phyloP scores from a whole-genome alignment of 2,329 filamentous ascomycete species.

The Colletotrichum graminicola region DNA sequence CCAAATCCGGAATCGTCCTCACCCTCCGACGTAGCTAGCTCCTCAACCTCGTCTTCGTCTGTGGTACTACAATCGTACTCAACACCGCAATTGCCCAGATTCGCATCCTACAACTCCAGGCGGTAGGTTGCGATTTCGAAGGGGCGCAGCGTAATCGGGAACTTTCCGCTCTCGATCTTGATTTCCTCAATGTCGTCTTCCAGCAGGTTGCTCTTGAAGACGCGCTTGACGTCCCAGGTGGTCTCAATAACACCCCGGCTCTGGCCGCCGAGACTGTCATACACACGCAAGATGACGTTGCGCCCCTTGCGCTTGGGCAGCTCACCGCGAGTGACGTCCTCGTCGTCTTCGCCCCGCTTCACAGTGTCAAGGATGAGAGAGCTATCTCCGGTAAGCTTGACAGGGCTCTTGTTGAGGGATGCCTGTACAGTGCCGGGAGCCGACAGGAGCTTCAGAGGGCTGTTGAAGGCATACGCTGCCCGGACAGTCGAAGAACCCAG shows the following conservation, averaged over 20 bases:
- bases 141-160: slow-evolving; percentile 76
- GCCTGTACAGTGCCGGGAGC: slow-evolving; percentile 47
- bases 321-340: slow-evolving; percentile 74
- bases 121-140: slow-evolving; percentile 90
- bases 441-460: slow-evolving; percentile 73
- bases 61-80: slow-evolving; percentile 3
- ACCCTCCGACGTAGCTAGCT: not conserved
- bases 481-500: slow-evolving; percentile 81
- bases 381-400: slow-evolving; percentile 74
- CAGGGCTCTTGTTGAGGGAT: slow-evolving; percentile 57
- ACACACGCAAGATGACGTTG: slow-evolving; percentile 87
- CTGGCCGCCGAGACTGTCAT: slow-evolving; percentile 88
- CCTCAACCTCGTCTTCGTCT: slow-evolving; percentile 4
- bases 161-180: slow-evolving; percentile 61
- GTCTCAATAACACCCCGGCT: slow-evolving; percentile 78
- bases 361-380: slow-evolving; percentile 87
- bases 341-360: slow-evolving; percentile 93
- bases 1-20: not conserved
- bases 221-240: slow-evolving; percentile 78
- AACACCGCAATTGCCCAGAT: slow-evolving; percentile 33
- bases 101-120: slow-evolving; percentile 62
- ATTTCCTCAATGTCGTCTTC: slow-evolving; percentile 86
- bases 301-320: slow-evolving; percentile 76
- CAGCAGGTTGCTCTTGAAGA: slow-evolving; percentile 85
- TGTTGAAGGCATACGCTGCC: slow-evolving; percentile 92